Base-by-base conservation (phyloP, 371 early-diverging fungal species). In the Lichtheimia ramosa region DNA sequence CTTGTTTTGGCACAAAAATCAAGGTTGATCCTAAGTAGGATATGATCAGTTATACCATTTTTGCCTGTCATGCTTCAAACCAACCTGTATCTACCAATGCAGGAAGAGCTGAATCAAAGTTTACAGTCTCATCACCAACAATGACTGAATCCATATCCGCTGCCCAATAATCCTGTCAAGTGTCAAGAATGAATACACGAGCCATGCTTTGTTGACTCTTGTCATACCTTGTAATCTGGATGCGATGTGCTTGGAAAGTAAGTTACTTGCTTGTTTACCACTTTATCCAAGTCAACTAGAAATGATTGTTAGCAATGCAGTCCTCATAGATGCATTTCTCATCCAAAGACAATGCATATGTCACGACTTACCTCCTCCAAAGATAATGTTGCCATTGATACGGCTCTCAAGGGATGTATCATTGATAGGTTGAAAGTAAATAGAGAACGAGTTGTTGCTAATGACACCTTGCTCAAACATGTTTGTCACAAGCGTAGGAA, bases 101-200 rank as follows among this genome's bases (percentile, higher is more conserved):
- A 0, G 69, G 42, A 2, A 75, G n/a, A 2, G 40, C 27, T 1
- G 43, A 23, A 2, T 50, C 46, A 20, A 64, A 65, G 4, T 5
- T n/a, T 6, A 60, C 42, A 12, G 28, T 52, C 20, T 64, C 46
- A 16, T 51, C 40, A n/a, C 68, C 72, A 42, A 73, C 58, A 14
- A 54, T 16, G 5, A 79, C 65, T 1, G 39, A 27, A 25, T 73
- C 64, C 16, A 79, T 55, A 51, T 79, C 70, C 8, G 66, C 68
- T 14, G 79, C 75, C 79, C 79, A 79, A 54, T 75, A 79, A 41
- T 75, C 72, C 79, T 75, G 53, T 15, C 12, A 48, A 53, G 25
- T 34, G 34, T 1, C 10, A 48, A 23, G 25, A n/a, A 28, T 20
- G 8, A n/a, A 39, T 34, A 2, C 34, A 34, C 2, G 2, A 40